phyloP scores from a whole-genome alignment of 2,329 filamentous ascomycete species.

The Beauveria brongniartii region DNA sequence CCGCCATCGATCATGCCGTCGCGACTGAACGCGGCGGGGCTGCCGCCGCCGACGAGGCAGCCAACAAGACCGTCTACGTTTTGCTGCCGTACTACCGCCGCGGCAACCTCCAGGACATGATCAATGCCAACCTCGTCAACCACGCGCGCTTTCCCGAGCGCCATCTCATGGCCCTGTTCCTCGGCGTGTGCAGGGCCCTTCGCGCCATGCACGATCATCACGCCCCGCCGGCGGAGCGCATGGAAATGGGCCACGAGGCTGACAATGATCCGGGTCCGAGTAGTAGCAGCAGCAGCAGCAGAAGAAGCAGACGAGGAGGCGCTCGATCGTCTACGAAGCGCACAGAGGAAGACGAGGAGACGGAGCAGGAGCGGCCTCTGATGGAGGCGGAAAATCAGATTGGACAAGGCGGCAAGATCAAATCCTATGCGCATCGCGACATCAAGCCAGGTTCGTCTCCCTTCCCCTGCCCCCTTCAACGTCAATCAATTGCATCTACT shows the following conservation, averaged over 20 bases:
- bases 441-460: constrained; percentile 77
- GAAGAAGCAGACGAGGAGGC: constrained; percentile 12
- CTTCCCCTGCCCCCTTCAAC: background rate
- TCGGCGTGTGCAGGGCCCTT: constrained; percentile 84
- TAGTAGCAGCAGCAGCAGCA: constrained; percentile 23
- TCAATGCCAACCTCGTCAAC: constrained; percentile 97
- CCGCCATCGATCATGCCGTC: constrained; percentile 73
- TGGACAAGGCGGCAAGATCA: constrained; percentile 56
- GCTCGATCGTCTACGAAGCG: constrained; percentile 19
- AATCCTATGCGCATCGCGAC: constrained; percentile 88
- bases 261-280: constrained; percentile 30
- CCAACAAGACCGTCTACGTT: constrained; percentile 97
- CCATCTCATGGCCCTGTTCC: constrained; percentile 78
- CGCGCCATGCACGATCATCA: constrained; percentile 87
- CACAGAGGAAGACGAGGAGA: constrained; percentile 60
- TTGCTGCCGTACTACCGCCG: constrained; percentile 90
- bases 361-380: constrained; percentile 70
- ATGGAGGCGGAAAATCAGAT: constrained; percentile 69
- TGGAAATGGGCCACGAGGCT: constrained; percentile 42
- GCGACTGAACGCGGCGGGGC: constrained; percentile 54
- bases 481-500: background rate
- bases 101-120: constrained; percentile 94
- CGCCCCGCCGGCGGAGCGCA: constrained; percentile 36
- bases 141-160: constrained; percentile 84
- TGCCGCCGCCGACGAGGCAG: constrained; percentile 42